Base-by-base conservation (phyloP, 805 yeast genomes). In the Yamadazyma paraphyllophila region DNA sequence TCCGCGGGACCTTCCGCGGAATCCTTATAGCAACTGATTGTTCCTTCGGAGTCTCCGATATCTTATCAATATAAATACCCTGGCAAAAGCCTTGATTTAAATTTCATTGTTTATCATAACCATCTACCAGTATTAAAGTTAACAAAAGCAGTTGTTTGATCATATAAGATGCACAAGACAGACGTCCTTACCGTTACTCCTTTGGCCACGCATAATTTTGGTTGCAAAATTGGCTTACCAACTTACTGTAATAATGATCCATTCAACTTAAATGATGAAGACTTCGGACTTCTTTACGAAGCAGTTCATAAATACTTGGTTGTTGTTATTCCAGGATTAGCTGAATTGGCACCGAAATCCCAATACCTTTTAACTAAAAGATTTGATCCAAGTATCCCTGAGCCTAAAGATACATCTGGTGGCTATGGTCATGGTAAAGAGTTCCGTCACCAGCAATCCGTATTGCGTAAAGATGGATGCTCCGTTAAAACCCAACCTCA, bases 341-440 rank as follows among this genome's bases (percentile, higher is more conserved):
- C 73, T n/a, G 67, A 79, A 6, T 73, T 89, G 33, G 52, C 81
- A 2, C 95, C 96, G 27, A 71, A 77, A 46, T 82, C 91, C 1
- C 96, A 89, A 65, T 87, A 84, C 66, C 65, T 74, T 20, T 73
- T 89, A 43, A 89, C 96, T 26, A 77, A 83, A 48, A 77, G 86
- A 56, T 85, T 88, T 59, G 96, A 89, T 58, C 89, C 92, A 17
- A 70, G 88, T 3, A 65, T 72, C 38, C 75, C 75, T 7, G 71
- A 66, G 44, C 69, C 74, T 27, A 68, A 65, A 47, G 56, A 49
- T 10, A 69, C 67, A 3, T 53, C 50, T 9, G 83, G 85, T 35
- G 77, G 78, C 17, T 89, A 89, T 57, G 96, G 96, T 27, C 96
- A 89, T 57, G 91, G 92, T 46, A 85, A 87, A 61, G 85, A 86